These are phyloP conservation scores for Mycena citricolor DNA, from an alignment of 1,284 basidiomycete genomes.

Conservation along the genomic window DNA sequence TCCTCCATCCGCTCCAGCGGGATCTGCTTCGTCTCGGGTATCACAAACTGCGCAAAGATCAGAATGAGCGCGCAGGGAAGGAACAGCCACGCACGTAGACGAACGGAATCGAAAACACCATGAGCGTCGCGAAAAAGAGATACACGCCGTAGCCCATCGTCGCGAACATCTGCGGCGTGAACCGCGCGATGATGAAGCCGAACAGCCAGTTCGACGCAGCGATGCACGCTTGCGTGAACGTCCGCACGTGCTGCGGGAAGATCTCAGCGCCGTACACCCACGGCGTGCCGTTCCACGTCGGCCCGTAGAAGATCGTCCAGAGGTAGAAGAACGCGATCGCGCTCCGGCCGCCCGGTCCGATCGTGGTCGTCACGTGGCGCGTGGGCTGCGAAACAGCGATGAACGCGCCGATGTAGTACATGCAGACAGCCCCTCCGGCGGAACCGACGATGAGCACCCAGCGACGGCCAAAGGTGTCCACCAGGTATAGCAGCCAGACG, in stretches of 20 bases:
- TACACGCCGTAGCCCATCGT: slow-evolving; percentile 39
- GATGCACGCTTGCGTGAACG: slow-evolving; percentile 36
- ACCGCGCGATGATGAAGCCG: slow-evolving; percentile 34
- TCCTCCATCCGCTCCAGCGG: slow-evolving; percentile 40
- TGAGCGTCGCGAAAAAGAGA: slow-evolving; percentile 37
- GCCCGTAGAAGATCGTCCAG: slow-evolving; percentile 38
- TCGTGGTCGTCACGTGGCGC: slow-evolving; percentile 20
- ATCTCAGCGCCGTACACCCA: slow-evolving; percentile 37
- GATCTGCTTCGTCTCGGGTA: slow-evolving; percentile 37
- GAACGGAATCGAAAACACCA: slow-evolving; percentile 33
- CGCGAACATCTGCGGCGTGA: slow-evolving; percentile 38
- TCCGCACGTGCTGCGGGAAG: slow-evolving; percentile 38
- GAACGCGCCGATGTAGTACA: slow-evolving; percentile 41
- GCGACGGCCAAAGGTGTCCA: slow-evolving; percentile 37
- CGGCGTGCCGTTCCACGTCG: slow-evolving; percentile 37
- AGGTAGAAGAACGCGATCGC: slow-evolving; percentile 34
- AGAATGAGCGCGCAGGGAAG: background rate
- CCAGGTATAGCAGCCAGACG: slow-evolving; percentile 25
- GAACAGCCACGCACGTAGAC: slow-evolving; percentile 29
- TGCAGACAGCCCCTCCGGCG: slow-evolving; percentile 36
- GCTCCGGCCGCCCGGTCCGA: slow-evolving; percentile 30
- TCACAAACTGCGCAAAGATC: slow-evolving; percentile 20
- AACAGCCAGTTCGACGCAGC: slow-evolving; percentile 28
- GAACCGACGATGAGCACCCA: slow-evolving; percentile 42
- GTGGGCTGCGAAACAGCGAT: slow-evolving; percentile 34